Conservation (phyloP, 352 stramenopile genomes). For the Blastocystis hominis region DNA sequence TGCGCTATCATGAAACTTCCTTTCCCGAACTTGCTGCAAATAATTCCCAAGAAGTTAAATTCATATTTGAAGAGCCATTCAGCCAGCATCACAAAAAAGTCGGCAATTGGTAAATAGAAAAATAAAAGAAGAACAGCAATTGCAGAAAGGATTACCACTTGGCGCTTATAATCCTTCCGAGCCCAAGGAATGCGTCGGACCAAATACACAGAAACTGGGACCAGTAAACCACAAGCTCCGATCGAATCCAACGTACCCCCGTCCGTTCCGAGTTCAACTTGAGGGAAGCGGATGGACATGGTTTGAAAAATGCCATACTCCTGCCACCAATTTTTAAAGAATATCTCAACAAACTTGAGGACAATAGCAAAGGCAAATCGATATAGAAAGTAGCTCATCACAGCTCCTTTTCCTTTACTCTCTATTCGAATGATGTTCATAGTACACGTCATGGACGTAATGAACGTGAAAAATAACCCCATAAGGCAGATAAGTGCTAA, state of each 20-base stretch:
- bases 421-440: slow-evolving; percentile 43
- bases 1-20: slow-evolving; percentile 28
- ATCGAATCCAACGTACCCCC: slow-evolving; percentile 28
- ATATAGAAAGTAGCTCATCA: slow-evolving; percentile 37
- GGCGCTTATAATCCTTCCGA: background rate
- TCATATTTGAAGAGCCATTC: background rate
- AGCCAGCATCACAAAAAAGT: background rate
- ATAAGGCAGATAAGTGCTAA: slow-evolving; percentile 18
- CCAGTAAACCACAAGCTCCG: slow-evolving; percentile 21
- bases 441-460: slow-evolving; percentile 47
- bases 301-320: slow-evolving; percentile 33
- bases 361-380: slow-evolving; percentile 46
- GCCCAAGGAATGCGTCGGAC: background rate
- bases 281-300: background rate
- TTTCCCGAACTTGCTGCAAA: background rate
- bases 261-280: background rate
- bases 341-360: background rate
- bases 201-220: background rate
- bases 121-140: background rate
- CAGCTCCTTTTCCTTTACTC: slow-evolving; percentile 14
- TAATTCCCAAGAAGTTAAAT: slow-evolving; percentile 28
- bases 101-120: background rate
- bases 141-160: background rate
- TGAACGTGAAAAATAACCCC: slow-evolving; percentile 50
- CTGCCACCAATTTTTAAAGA: slow-evolving; percentile 14